A percentile compares a stretch with the other conserved stretches of the same genome.
These are phyloP conservation scores for Zygnema cylindricum DNA, from an alignment of 139 green algal genomes.

Conservation along the genomic window DNA sequence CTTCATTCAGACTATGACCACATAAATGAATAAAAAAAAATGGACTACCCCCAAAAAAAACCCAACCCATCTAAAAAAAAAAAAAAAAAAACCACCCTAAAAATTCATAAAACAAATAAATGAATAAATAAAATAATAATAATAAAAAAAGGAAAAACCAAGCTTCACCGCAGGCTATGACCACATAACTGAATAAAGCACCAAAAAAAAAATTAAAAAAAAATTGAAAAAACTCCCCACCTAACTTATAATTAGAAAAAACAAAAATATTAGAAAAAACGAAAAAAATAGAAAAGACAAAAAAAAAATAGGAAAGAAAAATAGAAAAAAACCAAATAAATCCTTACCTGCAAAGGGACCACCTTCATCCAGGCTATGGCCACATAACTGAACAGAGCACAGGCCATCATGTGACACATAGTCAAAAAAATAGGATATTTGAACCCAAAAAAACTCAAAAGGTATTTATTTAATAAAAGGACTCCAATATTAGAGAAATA, in stretches of 20 bases:
- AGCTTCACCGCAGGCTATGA: slow-evolving; percentile 61
- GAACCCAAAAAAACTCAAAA: slow-evolving; percentile 72
- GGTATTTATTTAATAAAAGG: slow-evolving; percentile 93
- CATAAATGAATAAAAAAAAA: no score
- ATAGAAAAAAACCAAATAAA: slow-evolving; percentile 3
- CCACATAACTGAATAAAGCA: slow-evolving; percentile 68
- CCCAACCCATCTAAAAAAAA: no score
- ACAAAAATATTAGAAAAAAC: no score
- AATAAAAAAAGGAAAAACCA: neutral
- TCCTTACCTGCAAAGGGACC: slow-evolving; percentile 47
- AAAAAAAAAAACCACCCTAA: no score
- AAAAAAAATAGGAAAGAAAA: no score
- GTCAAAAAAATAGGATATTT: slow-evolving; percentile 88
- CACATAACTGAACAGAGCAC: slow-evolving; percentile 71
- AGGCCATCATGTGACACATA: slow-evolving; percentile 91
- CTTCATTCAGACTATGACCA: slow-evolving; percentile 62
- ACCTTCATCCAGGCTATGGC: slow-evolving; percentile 63
- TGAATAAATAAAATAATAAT: no score
- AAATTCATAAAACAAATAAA: no score
- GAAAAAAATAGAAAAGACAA: no score
- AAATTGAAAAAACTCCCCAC: no score
- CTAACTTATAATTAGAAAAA: no score
- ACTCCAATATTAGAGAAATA: slow-evolving; percentile 92
- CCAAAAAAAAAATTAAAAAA: no score
- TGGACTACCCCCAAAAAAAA: no score